Evolutionary conservation across 106 monocot genomes (phyloP), one percentile per base, ranked within the genome.

Genomic region (Allium cepa): DNA sequence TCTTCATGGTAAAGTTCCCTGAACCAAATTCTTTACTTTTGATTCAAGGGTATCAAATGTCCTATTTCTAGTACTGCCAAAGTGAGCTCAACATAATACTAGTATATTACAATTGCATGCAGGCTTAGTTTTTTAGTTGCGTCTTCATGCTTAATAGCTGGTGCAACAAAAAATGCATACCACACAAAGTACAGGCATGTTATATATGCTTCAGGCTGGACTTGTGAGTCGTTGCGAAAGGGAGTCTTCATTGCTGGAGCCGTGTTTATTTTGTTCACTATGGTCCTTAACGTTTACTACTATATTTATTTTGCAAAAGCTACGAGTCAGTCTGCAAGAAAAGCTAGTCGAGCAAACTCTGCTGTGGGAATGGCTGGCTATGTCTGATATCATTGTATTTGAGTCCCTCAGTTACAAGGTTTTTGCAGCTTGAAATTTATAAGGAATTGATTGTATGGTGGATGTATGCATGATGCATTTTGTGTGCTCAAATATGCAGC

Each of bases 161-260:
- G 97, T 55, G 97, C 97, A 26, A 79, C 84, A n/a, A 99, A 90
- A 79, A 99, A 99, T 60, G 97, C 97, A 10, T 99, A 99, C 77
- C 97, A 99, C 78, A 99, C 97, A 0, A 92, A 87, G 64, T 99
- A 87, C 69, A 82, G 92, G 64, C 78, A 80, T 48, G 71, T 84
- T 56, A 72, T 99, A 36, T 92, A 99, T 71, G 97, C 87, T 18
- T 79, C 87, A 36, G 89, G 75, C 72, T 99, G 97, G 97, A 92
- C 97, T 2, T 99, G 97, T 17, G 84, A 87, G 64, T 89, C 89
- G 7, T 72, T 99, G 56, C 63, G 97, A n/a, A 99, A 99, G 63
- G 97, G 97, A 22, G 97, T 99, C 4, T 99, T 99, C 67, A 81
- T 99, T 51, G 80, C 97, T 3, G 97, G 87, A 60, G 97, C 92